Evolutionary conservation across 2,329 filamentous ascomycete species (phyloP), one percentile per base, ranked within the genome.

Genomic region (Blastomyces gilchristii): DNA sequence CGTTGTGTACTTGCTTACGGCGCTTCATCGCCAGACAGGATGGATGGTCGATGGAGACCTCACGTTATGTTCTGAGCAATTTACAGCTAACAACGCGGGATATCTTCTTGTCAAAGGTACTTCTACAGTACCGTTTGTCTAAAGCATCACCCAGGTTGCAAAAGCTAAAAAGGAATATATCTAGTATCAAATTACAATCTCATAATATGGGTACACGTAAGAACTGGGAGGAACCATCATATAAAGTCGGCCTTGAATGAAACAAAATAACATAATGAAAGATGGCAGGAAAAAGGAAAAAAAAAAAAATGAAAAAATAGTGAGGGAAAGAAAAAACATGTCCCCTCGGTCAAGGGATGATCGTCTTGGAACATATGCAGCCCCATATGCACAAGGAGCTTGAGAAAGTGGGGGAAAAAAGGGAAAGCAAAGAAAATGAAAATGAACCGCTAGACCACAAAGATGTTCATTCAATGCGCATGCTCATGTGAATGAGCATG

Each of bases 261-360:
- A 56, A 34, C 25, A 6, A 37, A 54, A 16, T n/a, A 16, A 9
- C 2, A 16, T 5, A 54, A 54, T 37, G 34, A 37, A 37, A 37
- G 7, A 34, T 6, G 34, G 25, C 18, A 18, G n/a, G n/a, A 37
- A 18, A 49, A 53, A 43, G 57, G 39, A 73, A 77, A 73, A 74
- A 37, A 34, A n/a, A 37, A 7, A 14, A 12, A 4, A 34, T 37
- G 34, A 18, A 16, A 37, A 25, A 9, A 54, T 3, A 18, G 52
- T n/a, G 41, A 41, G 8, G 39, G 67, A 57, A 61, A 59, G 68
- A 71, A 73, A 74, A 77, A 74, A 77, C 72, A 74, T 37, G 34
- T 37, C 37, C 37, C 9, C 37, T 39, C 37, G 9, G 37, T 39
- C 9, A 39, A 12, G 9, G 8, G 37, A 39, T 39, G 37, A 39